Evolutionary conservation across 2,329 filamentous ascomycete genomes (phyloP).

Genomic region (Calonectria ilicicola): DNA sequence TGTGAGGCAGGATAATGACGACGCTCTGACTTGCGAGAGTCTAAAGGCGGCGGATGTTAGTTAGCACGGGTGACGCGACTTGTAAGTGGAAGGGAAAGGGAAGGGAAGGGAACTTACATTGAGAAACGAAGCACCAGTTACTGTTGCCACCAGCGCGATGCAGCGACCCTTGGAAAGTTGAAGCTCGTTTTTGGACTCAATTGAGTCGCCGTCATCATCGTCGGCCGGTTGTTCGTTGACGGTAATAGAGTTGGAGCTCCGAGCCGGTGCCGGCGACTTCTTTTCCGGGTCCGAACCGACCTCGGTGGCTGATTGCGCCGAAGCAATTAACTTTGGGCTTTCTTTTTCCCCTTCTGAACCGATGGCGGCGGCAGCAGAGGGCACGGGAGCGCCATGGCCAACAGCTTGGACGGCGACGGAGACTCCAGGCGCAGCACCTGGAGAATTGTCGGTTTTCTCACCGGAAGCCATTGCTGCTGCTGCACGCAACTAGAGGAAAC

Average conservation of each 20-base stretch:
- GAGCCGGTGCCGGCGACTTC: constrained; percentile 9
- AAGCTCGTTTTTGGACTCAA: constrained; percentile 42
- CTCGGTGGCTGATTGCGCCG: constrained; percentile 5
- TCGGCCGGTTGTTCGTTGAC: constrained; percentile 1
- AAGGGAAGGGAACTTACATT: constrained; percentile 54
- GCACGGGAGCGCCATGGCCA: neutral
- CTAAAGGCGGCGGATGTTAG: constrained; percentile 12
- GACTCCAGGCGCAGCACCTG: neutral
- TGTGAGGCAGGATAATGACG: constrained; percentile 63
- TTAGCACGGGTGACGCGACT: neutral
- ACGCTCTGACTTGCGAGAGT: constrained; percentile 45
- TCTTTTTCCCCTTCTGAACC: neutral
- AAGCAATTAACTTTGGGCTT: neutral
- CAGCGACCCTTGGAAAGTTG: constrained; percentile 63
- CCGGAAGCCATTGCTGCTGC: neutral
- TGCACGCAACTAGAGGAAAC: neutral
- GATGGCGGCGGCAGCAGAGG: neutral
- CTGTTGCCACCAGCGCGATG: constrained; percentile 66
- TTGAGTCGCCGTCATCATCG: constrained; percentile 29
- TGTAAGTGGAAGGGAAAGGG: neutral
- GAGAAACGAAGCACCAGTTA: constrained; percentile 67
- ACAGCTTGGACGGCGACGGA: neutral
- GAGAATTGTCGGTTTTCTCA: constrained; percentile 16
- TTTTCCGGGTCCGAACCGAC: constrained; percentile 23
- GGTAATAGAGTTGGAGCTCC: constrained; percentile 4